Conservation (phyloP, 805 yeast genomes). For the Starmerella roubikii region DNA sequence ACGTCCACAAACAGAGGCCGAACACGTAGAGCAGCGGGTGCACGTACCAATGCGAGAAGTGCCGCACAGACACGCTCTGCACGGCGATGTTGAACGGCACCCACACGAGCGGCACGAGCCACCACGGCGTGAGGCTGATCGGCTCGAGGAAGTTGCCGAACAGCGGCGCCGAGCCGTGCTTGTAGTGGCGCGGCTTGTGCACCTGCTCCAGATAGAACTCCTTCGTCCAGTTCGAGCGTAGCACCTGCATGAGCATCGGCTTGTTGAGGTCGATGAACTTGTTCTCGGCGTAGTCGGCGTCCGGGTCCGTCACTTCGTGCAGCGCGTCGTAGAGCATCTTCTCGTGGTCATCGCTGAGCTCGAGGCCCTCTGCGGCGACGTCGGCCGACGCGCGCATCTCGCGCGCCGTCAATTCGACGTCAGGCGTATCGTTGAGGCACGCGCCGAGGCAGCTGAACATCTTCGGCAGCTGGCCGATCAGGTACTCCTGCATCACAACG, state of each 20-base stretch:
- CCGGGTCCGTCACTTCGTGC: conserved; percentile 64
- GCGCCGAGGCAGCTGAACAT: background rate
- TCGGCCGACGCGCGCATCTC: conserved; percentile 28
- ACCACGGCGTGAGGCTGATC: conserved; percentile 84
- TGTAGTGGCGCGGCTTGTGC: conserved; percentile 96
- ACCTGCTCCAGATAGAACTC: conserved; percentile 91
- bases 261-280: conserved; percentile 72
- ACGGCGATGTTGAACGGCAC: conserved; percentile 61
- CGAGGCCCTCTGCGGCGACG: conserved; percentile 29
- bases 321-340: conserved; percentile 29
- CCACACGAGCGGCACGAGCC: conserved; percentile 80
- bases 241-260: conserved; percentile 71
- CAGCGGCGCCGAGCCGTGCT: conserved; percentile 89
- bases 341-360: conserved; percentile 15
- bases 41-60: conserved; percentile 25
- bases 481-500: conserved; percentile 70
- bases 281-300: conserved; percentile 58
- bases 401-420: background rate
- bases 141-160: conserved; percentile 95
- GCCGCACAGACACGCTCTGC: conserved; percentile 45
- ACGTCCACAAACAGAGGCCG: conserved; percentile 89
- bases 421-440: background rate
- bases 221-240: conserved; percentile 60
- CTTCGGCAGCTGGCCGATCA: conserved; percentile 51
- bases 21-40: conserved; percentile 41